Conservation (phyloP, 2,329 filamentous ascomycete species). For the Tolypocladium endophyticum region DNA sequence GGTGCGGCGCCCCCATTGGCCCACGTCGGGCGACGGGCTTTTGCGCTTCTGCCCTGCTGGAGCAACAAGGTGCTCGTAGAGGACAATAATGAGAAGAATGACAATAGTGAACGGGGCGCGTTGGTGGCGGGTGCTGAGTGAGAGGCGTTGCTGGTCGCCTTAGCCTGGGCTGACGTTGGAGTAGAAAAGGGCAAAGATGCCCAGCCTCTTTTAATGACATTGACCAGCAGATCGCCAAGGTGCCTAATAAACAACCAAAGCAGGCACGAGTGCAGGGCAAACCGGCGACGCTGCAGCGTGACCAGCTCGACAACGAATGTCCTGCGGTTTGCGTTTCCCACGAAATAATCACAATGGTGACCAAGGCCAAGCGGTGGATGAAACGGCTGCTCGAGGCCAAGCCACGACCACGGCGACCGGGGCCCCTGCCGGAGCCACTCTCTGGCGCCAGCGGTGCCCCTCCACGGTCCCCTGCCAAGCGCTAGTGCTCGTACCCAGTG, state of each 20-base stretch:
- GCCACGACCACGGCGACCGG: not conserved
- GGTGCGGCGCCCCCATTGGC: not conserved
- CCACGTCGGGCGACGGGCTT: not conserved
- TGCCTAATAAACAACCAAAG: no score
- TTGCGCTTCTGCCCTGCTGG: not conserved
- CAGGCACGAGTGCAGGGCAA: not conserved
- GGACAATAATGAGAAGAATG: not conserved
- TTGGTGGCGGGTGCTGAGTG: not conserved
- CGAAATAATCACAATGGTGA: no score
- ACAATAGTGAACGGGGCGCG: not conserved
- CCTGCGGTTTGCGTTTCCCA: no score
- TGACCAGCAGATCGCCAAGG: not conserved
- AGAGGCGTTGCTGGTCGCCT: no score
- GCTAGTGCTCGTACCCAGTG: conserved; percentile 5
- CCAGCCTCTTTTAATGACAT: not conserved
- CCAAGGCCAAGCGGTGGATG: not conserved
- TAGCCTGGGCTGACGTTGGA: not conserved
- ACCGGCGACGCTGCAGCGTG: not conserved
- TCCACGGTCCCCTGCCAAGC: not conserved
- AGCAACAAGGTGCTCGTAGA: no score
- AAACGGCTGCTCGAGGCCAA: not conserved
- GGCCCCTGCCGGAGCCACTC: not conserved
- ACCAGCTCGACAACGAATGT: no score
- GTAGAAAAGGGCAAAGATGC: not conserved
- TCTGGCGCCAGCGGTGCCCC: not conserved